Percentiles rank a stretch among this genome's conserved stretches.
These are phyloP conservation scores for Asterophora lycoperdoides DNA, from an alignment of 768 basidiomycete genomes.

Conservation along the genomic window DNA sequence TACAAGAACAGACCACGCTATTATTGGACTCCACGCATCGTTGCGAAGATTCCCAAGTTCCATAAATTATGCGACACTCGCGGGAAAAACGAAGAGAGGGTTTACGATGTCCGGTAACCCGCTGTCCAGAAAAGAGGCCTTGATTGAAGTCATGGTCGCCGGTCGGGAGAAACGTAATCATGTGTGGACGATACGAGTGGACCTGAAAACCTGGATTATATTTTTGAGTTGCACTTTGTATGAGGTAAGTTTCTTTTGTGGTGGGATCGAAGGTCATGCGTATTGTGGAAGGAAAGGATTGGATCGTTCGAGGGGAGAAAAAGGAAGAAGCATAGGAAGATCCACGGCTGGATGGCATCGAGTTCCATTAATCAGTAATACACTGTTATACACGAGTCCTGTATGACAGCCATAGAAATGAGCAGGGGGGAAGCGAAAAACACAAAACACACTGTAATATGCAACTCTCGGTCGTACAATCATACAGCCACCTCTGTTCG, in stretches of 20 bases:
- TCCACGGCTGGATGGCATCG: too few relatives aligned
- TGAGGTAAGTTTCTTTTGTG: neutral
- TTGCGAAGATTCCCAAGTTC: too few relatives aligned
- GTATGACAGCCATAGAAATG: constrained; percentile 6
- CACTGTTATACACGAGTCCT: constrained; percentile 3
- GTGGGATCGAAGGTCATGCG: too few relatives aligned
- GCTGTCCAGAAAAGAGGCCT: constrained; percentile 14
- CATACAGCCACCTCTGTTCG: neutral
- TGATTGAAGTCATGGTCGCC: constrained; percentile 10
- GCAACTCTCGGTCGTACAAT: neutral
- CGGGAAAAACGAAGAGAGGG: neutral
- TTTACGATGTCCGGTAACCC: neutral
- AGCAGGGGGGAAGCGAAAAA: neutral
- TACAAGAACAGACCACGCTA: too few relatives aligned
- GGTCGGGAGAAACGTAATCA: constrained; percentile 10
- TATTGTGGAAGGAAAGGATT: too few relatives aligned
- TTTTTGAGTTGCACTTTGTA: too few relatives aligned
- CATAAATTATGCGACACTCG: neutral
- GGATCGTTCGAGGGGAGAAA: too few relatives aligned
- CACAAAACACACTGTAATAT: neutral
- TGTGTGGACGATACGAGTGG: neutral
- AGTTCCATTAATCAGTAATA: neutral
- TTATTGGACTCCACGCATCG: too few relatives aligned
- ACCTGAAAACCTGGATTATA: neutral
- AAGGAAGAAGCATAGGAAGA: too few relatives aligned